These are phyloP conservation scores for Yamadazyma diospyri DNA, from an alignment of 1,139 yeast species.

Conservation along the genomic window DNA sequence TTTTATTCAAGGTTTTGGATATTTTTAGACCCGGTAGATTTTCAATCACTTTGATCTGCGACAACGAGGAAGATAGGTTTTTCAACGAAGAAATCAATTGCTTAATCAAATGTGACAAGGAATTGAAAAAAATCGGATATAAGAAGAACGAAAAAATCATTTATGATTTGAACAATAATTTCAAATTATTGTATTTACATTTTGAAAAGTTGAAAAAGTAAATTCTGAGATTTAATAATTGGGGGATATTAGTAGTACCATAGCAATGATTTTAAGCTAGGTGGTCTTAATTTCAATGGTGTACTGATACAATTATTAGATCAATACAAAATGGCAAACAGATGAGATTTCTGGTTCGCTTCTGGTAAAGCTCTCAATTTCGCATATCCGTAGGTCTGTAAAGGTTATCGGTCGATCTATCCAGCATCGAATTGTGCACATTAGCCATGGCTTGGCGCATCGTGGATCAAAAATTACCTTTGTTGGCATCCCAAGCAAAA, in stretches of 20 bases:
- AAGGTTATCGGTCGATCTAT: too few relatives aligned
- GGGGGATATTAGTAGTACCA: slow-evolving; percentile 16
- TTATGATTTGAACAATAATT: slow-evolving; percentile 59
- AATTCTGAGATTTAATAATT: slow-evolving; percentile 8
- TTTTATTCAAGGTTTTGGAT: slow-evolving; percentile 54
- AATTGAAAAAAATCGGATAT: slow-evolving; percentile 49
- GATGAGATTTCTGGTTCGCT: too few relatives aligned
- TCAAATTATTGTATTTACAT: slow-evolving; percentile 46
- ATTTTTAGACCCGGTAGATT: slow-evolving; percentile 77
- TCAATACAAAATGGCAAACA: too few relatives aligned
- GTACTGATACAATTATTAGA: slow-evolving; percentile 14
- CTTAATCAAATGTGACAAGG: slow-evolving; percentile 30
- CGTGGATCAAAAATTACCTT: too few relatives aligned
- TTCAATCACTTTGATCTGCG: slow-evolving; percentile 64
- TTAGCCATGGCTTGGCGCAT: too few relatives aligned
- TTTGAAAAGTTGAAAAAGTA: slow-evolving; percentile 25
- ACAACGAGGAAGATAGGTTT: slow-evolving; percentile 17
- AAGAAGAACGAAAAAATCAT: slow-evolving; percentile 62
- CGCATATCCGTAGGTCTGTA: too few relatives aligned
- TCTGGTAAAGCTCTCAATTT: too few relatives aligned
- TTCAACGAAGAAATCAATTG: slow-evolving; percentile 13
- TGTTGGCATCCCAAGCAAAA: too few relatives aligned
- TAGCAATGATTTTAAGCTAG: slow-evolving; percentile 13
- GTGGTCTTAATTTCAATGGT: slow-evolving; percentile 16
- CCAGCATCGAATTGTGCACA: too few relatives aligned